phyloP scores from a whole-genome alignment of 352 stramenopile species.

The Phytophthora pluvialis region DNA sequence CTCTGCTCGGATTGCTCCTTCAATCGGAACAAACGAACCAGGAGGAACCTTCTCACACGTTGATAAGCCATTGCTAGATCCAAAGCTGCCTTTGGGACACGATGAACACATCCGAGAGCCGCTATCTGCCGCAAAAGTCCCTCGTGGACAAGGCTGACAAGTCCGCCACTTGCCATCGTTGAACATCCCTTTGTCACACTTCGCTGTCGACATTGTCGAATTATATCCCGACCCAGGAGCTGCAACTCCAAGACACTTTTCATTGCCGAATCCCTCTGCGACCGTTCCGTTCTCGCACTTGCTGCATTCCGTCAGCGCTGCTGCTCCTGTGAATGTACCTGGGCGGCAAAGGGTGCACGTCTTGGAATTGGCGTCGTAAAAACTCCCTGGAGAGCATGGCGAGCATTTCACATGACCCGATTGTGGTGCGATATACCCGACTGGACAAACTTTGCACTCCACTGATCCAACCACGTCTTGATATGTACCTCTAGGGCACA shows the following conservation, averaged over 20 bases:
- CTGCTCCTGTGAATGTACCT: conserved; percentile 37
- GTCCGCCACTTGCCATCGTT: conserved; percentile 40
- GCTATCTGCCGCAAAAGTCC: conserved; percentile 29
- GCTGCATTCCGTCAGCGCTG: conserved; percentile 36
- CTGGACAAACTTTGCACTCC: conserved; percentile 43
- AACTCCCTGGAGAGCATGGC: conserved; percentile 48
- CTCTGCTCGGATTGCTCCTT: conserved; percentile 35
- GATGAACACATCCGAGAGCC: conserved; percentile 29
- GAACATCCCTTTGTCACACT: conserved; percentile 47
- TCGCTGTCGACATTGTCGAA: neutral
- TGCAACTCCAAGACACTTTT: conserved; percentile 29
- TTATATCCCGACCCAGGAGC: conserved; percentile 28
- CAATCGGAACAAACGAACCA: conserved; percentile 44
- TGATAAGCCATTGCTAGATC: conserved; percentile 23
- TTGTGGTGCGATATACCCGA: conserved; percentile 45
- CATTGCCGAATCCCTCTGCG: conserved; percentile 42
- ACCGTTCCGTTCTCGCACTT: conserved; percentile 39
- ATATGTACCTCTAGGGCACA: conserved; percentile 48
- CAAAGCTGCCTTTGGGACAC: conserved; percentile 49
- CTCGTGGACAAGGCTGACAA: conserved; percentile 42
- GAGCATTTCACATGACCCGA: conserved; percentile 44
- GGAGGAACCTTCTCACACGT: conserved; percentile 35
- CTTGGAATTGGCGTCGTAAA: conserved; percentile 33
- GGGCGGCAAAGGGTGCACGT: conserved; percentile 46
- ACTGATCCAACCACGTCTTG: conserved; percentile 41